These are phyloP conservation scores for Magnusiomyces magnusii DNA, from an alignment of 1,139 yeast species.

Conservation along the genomic window DNA sequence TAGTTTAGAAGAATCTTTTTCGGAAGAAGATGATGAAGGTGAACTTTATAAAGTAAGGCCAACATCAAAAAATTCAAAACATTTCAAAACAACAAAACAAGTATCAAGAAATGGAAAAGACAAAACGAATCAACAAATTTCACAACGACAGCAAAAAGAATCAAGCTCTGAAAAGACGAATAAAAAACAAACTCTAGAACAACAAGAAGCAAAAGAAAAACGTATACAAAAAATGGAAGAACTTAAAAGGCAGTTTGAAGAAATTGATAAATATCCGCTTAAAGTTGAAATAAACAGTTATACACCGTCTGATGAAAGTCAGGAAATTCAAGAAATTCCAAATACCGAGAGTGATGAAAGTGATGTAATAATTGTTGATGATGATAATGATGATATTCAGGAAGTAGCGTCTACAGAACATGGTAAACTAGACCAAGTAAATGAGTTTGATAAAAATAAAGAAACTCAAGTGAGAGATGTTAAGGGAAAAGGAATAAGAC, in stretches of 20 bases:
- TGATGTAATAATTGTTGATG: not conserved
- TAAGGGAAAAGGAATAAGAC: not conserved
- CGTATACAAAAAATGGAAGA: not conserved
- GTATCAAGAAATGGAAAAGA: not conserved
- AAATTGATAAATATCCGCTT: constrained; percentile 14
- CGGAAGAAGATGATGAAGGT: not conserved
- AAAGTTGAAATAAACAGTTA: too few relatives aligned
- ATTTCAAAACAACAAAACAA: not conserved
- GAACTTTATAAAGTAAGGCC: not conserved
- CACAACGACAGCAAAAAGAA: not conserved
- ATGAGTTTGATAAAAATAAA: not conserved
- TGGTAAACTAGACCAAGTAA: not conserved
- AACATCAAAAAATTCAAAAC: not conserved
- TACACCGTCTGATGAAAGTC: too few relatives aligned
- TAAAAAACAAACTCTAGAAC: not conserved
- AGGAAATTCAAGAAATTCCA: too few relatives aligned
- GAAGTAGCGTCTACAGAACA: not conserved
- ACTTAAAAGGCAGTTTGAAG: constrained; percentile 10
- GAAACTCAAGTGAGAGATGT: not conserved
- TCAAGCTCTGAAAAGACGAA: not conserved
- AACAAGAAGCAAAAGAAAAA: not conserved
- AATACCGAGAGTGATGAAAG: not conserved
- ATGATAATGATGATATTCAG: not conserved
- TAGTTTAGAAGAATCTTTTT: not conserved
- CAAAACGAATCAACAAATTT: not conserved